Evolutionary conservation across 352 stramenopile species (phyloP).

Genomic region (Globisporangium parvum): DNA sequence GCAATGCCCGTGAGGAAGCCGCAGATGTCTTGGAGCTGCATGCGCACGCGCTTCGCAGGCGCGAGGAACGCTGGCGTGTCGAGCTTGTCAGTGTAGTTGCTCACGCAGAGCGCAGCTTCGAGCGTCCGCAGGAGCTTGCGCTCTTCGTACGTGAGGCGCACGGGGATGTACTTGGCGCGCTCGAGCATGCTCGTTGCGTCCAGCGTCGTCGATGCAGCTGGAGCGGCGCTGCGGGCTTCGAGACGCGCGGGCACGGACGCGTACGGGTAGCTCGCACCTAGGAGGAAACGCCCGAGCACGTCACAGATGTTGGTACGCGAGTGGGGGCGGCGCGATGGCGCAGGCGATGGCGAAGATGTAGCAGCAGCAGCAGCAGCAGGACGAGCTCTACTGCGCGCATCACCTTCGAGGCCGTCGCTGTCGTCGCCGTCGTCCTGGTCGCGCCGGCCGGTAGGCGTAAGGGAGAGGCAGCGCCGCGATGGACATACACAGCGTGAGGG

Average conservation of each 20-base stretch:
- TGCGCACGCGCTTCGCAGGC: slow-evolving; percentile 75
- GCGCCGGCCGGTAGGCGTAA: background rate
- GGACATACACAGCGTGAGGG: background rate
- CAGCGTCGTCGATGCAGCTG: background rate
- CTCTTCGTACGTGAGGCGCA: slow-evolving; percentile 93
- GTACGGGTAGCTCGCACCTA: slow-evolving; percentile 52
- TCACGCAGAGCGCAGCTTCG: slow-evolving; percentile 91
- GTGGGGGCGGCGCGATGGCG: slow-evolving; percentile 19
- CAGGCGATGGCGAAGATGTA: slow-evolving; percentile 27
- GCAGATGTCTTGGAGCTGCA: slow-evolving; percentile 90
- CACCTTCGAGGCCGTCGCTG: slow-evolving; percentile 28
- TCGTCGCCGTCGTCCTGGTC: slow-evolving; percentile 21
- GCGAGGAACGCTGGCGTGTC: slow-evolving; percentile 69
- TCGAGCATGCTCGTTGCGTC: slow-evolving; percentile 55
- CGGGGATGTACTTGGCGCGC: slow-evolving; percentile 94
- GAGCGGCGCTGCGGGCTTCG: background rate
- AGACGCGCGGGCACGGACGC: slow-evolving; percentile 7
- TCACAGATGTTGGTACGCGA: slow-evolving; percentile 78
- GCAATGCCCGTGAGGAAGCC: slow-evolving; percentile 90
- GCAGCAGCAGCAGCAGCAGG: slow-evolving; percentile 27
- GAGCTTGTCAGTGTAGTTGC: slow-evolving; percentile 92
- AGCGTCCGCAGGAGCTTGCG: slow-evolving; percentile 92
- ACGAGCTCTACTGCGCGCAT: slow-evolving; percentile 29
- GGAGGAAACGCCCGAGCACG: slow-evolving; percentile 83
- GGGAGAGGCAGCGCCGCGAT: background rate